These are phyloP conservation scores for Pseudonectria foliicola DNA, from an alignment of 2,329 filamentous ascomycete species.

Conservation along the genomic window DNA sequence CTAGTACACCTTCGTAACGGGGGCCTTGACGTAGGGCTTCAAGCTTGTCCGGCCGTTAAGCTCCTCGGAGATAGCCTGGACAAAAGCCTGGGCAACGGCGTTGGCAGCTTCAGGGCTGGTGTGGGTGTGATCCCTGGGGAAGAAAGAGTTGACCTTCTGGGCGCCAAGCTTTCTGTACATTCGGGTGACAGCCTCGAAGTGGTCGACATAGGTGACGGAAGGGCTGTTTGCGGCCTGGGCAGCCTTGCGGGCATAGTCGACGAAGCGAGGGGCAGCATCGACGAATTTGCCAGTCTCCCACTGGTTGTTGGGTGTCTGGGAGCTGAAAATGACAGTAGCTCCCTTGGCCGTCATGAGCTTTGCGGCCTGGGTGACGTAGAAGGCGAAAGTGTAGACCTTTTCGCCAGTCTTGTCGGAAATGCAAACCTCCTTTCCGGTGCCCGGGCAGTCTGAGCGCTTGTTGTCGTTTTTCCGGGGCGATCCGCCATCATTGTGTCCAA, in stretches of 20 bases:
- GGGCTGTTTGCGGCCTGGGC: slow-evolving; percentile 26
- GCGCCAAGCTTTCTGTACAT: slow-evolving; percentile 44
- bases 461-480: slow-evolving; percentile 49
- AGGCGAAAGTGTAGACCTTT: slow-evolving; percentile 53
- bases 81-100: slow-evolving; percentile 49
- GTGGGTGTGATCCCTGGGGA: slow-evolving; percentile 56
- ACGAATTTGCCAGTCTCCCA: slow-evolving; percentile 50
- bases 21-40: slow-evolving; percentile 19
- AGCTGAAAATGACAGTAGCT: slow-evolving; percentile 52
- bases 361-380: slow-evolving; percentile 52
- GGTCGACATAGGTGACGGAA: slow-evolving; percentile 50
- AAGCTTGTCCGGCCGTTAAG: slow-evolving; percentile 23
- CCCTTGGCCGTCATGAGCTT: slow-evolving; percentile 47
- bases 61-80: slow-evolving; percentile 22
- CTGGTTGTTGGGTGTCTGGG: slow-evolving; percentile 50
- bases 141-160: slow-evolving; percentile 43
- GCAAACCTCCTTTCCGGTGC: slow-evolving; percentile 47
- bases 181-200: slow-evolving; percentile 50
- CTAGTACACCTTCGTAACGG: slow-evolving; percentile 17
- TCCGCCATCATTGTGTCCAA: slow-evolving; percentile 67
- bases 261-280: slow-evolving; percentile 45
- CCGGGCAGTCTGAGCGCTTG: slow-evolving; percentile 52
- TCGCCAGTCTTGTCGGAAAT: slow-evolving; percentile 27
- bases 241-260: slow-evolving; percentile 44
- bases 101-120: slow-evolving; percentile 50